A percentile compares a stretch with the other conserved stretches of the same genome.
phyloP scores from a whole-genome alignment of 2,329 filamentous ascomycete genomes.

The Dactylellina drechsleri region DNA sequence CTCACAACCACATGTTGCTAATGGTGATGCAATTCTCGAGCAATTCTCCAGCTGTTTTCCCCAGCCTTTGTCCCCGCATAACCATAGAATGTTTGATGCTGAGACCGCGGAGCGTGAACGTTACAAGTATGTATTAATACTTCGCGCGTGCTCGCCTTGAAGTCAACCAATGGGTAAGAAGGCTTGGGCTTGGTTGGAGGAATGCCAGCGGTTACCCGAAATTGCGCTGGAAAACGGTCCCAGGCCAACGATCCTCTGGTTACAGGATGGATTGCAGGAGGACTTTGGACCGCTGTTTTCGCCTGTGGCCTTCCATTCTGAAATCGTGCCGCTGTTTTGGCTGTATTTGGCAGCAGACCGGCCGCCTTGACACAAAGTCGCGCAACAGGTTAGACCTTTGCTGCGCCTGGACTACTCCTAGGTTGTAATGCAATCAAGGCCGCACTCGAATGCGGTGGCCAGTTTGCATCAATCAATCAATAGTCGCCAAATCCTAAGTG shows the following conservation, averaged over 20 bases:
- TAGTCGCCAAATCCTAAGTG: slow-evolving; percentile 24
- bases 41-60: slow-evolving; percentile 5
- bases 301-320: slow-evolving; percentile 33
- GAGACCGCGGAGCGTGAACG: slow-evolving; percentile 4
- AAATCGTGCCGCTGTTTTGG: slow-evolving; percentile 31
- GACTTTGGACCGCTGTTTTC: slow-evolving; percentile 3
- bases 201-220: slow-evolving; percentile 43
- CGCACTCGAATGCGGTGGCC: slow-evolving; percentile 18
- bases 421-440: background rate
- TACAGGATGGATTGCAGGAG: slow-evolving; percentile 5
- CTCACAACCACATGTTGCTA: slow-evolving; percentile 4
- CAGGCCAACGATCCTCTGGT: slow-evolving; percentile 31
- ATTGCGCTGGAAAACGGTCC: slow-evolving; percentile 21
- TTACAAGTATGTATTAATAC: background rate
- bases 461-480: background rate
- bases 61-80: background rate
- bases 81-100: slow-evolving; percentile 9
- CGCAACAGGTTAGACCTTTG: slow-evolving; percentile 25
- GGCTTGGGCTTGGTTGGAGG: background rate
- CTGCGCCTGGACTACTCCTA: background rate
- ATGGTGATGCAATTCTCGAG: slow-evolving; percentile 14
- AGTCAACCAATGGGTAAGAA: slow-evolving; percentile 6
- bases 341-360: slow-evolving; percentile 27
- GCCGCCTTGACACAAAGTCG: slow-evolving; percentile 7
- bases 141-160: background rate